Conservation (phyloP, 1,284 basidiomycete genomes). For the Leccinum griseonigrum region DNA sequence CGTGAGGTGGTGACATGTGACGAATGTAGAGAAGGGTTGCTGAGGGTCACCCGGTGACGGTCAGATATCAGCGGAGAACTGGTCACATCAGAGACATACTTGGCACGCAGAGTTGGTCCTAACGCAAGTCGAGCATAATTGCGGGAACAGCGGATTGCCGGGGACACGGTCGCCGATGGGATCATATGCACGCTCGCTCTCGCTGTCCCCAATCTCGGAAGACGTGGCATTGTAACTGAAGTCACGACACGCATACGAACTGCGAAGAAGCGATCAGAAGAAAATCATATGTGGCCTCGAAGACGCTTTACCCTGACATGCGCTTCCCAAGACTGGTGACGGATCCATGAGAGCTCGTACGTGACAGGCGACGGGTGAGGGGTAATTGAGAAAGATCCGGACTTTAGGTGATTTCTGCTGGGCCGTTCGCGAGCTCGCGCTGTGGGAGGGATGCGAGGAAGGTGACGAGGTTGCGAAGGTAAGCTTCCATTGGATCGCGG, state of each 20-base stretch:
- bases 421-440: too few relatives aligned
- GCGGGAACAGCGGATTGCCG: slow-evolving; percentile 65
- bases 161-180: slow-evolving; percentile 51
- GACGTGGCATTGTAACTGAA: slow-evolving; percentile 5
- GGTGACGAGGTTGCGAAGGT: too few relatives aligned
- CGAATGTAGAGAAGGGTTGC: slow-evolving; percentile 27
- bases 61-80: background rate
- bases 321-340: slow-evolving; percentile 18
- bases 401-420: background rate
- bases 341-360: slow-evolving; percentile 31
- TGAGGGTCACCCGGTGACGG: slow-evolving; percentile 9
- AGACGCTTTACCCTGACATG: slow-evolving; percentile 19
- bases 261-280: slow-evolving; percentile 8
- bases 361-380: slow-evolving; percentile 26
- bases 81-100: slow-evolving; percentile 36
- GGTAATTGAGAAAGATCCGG: slow-evolving; percentile 16
- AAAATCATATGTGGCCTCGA: background rate
- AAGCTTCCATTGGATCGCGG: too few relatives aligned
- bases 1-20: slow-evolving; percentile 15
- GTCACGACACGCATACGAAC: slow-evolving; percentile 19
- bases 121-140: slow-evolving; percentile 60
- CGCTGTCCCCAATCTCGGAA: slow-evolving; percentile 29
- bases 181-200: slow-evolving; percentile 35
- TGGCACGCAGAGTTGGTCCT: slow-evolving; percentile 55
- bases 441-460: too few relatives aligned